Conservation (phyloP, 441 rosid genomes). For the Geranium incanum region DNA sequence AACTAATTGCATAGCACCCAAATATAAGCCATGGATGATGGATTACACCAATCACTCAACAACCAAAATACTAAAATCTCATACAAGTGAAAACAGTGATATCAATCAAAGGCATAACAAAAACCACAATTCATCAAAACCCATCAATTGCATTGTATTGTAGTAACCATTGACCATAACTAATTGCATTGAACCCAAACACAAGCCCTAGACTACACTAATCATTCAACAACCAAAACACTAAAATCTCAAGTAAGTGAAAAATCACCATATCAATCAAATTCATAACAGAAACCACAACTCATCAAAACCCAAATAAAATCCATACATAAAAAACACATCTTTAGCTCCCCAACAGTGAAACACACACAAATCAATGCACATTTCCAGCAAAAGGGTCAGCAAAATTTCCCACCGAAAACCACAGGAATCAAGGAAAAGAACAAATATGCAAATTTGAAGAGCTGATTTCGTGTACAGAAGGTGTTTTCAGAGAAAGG, state of each 20-base stretch:
- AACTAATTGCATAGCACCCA: no score
- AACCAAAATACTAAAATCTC: no score
- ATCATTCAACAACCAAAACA: slow-evolving; percentile 2
- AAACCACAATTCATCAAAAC: no score
- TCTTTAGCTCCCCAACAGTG: not conserved
- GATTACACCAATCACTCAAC: no score
- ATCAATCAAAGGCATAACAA: no score
- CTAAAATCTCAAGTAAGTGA: not conserved
- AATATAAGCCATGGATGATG: no score
- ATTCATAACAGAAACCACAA: not conserved
- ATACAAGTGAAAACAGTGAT: no score
- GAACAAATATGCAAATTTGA: not conserved
- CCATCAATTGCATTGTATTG: not conserved
- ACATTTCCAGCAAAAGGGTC: not conserved
- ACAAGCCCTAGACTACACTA: slow-evolving; percentile 3
- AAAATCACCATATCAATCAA: not conserved
- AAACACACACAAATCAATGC: not conserved
- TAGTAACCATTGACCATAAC: not conserved
- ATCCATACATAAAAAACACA: not conserved
- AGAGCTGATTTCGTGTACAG: not conserved
- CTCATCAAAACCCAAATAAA: not conserved
- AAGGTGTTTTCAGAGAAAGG: not conserved
- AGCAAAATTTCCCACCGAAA: not conserved
- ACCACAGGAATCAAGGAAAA: slow-evolving; percentile 5
- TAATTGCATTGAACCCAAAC: not conserved